phyloP scores from a whole-genome alignment of 2,329 filamentous ascomycete species.

The Venturia oleaginea region DNA sequence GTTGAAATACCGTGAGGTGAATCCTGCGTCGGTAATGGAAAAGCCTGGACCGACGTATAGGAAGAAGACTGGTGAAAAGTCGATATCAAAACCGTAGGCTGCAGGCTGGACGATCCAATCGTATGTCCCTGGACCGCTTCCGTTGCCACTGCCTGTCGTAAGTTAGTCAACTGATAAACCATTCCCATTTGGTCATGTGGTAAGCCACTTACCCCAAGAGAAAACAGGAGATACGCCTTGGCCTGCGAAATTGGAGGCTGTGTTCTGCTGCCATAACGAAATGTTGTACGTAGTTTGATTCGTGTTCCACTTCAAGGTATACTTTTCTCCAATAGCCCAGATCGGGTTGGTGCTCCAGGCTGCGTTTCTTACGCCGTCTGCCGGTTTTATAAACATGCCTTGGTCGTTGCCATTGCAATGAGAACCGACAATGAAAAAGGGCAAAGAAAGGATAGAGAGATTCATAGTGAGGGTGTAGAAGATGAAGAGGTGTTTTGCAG shows the following conservation, averaged over 20 bases:
- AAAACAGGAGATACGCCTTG: slow-evolving; percentile 4
- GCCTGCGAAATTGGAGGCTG: background rate
- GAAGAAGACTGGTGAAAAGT: background rate
- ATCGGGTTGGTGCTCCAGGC: background rate
- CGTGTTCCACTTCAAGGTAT: background rate
- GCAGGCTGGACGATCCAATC: slow-evolving; percentile 6
- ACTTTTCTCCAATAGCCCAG: background rate
- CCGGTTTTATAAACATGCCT: background rate
- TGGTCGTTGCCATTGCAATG: background rate
- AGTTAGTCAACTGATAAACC: background rate
- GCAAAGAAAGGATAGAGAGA: background rate
- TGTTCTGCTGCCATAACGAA: slow-evolving; percentile 1
- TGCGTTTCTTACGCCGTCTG: background rate
- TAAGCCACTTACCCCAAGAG: background rate
- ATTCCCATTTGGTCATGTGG: background rate
- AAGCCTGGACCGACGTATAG: background rate
- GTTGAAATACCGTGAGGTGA: slow-evolving; percentile 6
- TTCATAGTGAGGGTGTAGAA: background rate
- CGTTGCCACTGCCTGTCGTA: background rate
- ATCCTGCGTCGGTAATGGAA: background rate
- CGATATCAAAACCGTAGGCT: background rate
- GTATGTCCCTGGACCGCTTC: background rate
- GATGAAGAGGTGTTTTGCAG: background rate
- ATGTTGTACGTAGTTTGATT: slow-evolving; percentile 1
- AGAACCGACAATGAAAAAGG: background rate